Evolutionary conservation across 2,329 filamentous ascomycete species (phyloP).

Genomic region (Penicillium polonicum): DNA sequence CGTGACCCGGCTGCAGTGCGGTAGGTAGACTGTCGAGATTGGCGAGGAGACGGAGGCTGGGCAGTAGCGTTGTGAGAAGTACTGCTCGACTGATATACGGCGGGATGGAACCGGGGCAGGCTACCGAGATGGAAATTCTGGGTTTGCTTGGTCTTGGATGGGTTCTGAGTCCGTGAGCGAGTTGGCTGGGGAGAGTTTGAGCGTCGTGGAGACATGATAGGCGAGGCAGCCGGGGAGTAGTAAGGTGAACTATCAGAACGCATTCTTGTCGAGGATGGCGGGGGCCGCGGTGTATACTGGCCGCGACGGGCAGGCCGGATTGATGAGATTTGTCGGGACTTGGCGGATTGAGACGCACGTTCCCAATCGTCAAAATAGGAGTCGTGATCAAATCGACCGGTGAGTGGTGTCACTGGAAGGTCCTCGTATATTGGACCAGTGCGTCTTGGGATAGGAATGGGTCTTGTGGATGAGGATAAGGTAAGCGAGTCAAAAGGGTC

Average conservation of each 20-base stretch:
- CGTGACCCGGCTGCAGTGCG: slow-evolving; percentile 37
- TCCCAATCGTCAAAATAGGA: slow-evolving; percentile 36
- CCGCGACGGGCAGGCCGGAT: slow-evolving; percentile 15
- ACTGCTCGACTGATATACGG: slow-evolving; percentile 41
- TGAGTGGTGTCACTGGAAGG: slow-evolving; percentile 40
- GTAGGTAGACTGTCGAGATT: slow-evolving; percentile 33
- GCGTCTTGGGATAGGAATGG: slow-evolving; percentile 38
- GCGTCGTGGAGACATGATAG: slow-evolving; percentile 36
- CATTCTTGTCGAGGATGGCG: slow-evolving; percentile 25
- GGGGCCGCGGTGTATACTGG: slow-evolving; percentile 11
- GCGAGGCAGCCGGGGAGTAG: slow-evolving; percentile 32
- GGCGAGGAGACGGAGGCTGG: slow-evolving; percentile 37
- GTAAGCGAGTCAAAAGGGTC: slow-evolving; percentile 30
- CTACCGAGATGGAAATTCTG: slow-evolving; percentile 41
- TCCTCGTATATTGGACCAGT: slow-evolving; percentile 29
- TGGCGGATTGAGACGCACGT: slow-evolving; percentile 23
- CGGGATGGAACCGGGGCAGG: slow-evolving; percentile 48
- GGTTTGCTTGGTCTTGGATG: slow-evolving; percentile 40
- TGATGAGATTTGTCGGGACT: slow-evolving; percentile 17
- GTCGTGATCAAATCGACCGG: slow-evolving; percentile 39
- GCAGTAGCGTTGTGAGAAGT: slow-evolving; percentile 22
- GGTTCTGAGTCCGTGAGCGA: slow-evolving; percentile 31
- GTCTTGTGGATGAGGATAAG: slow-evolving; percentile 33
- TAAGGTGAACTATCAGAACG: slow-evolving; percentile 35
- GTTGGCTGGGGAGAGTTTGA: slow-evolving; percentile 39